These are phyloP conservation scores for Gyromitra esculenta DNA, from an alignment of 2,329 filamentous ascomycete species.

Conservation along the genomic window DNA sequence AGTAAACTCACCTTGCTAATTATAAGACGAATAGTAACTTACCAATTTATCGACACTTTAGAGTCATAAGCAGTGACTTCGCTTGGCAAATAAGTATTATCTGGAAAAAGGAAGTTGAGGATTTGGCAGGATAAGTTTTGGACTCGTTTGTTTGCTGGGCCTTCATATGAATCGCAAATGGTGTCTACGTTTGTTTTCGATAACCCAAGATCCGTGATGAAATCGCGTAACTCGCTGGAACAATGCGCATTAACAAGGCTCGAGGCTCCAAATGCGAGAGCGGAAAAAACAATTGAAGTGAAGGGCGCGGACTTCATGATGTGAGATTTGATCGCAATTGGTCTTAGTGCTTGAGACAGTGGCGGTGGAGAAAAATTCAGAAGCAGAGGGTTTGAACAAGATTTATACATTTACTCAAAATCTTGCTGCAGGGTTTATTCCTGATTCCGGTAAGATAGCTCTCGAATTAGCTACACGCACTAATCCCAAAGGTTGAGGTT, in stretches of 20 bases:
- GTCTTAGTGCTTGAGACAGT: not conserved
- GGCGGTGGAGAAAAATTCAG: too few relatives aligned
- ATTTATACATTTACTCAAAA: not conserved
- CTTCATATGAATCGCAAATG: not conserved
- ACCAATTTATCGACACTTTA: conserved; percentile 36
- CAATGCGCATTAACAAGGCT: conserved; percentile 7
- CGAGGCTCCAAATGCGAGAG: conserved; percentile 11
- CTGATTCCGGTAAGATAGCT: not conserved
- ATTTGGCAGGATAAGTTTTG: conserved; percentile 13
- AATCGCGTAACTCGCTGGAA: not conserved
- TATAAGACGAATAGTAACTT: not conserved
- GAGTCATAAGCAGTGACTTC: not conserved
- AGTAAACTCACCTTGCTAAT: not conserved
- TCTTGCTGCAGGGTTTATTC: not conserved
- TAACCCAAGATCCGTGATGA: conserved; percentile 1
- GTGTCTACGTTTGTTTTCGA: not conserved
- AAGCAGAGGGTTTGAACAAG: not conserved
- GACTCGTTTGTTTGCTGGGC: not conserved
- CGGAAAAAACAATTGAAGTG: not conserved
- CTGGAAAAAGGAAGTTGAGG: conserved; percentile 21
- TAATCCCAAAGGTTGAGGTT: not conserved
- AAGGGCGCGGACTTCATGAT: conserved; percentile 23
- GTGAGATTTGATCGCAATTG: too few relatives aligned
- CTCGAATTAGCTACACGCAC: not conserved
- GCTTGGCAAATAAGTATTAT: conserved; percentile 16